Evolutionary conservation across 257 asterid genomes (phyloP), one percentile per base, ranked within the genome.

Genomic region (Eucommia ulmoides): DNA sequence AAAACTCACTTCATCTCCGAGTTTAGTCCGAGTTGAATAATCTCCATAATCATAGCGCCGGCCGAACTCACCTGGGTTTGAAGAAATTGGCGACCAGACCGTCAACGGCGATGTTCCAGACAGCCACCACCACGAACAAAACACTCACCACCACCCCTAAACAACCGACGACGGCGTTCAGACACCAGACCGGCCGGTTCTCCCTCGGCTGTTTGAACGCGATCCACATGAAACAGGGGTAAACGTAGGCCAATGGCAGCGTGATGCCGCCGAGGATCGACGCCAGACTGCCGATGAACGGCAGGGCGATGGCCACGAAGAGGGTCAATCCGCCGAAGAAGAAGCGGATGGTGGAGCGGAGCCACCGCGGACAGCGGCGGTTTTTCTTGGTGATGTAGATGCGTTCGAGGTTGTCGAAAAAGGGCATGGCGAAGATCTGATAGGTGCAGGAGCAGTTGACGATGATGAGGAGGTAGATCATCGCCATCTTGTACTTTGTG

Each of bases 201-300:
- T 42, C 54, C 7, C 15, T 46, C 12, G 89, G 81, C 22, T 74
- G 78, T 65, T 72, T 70, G 50, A 83, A 70, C 19, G 71, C 61
- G 25, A 76, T 45, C 89, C 89, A 83, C 87, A 80, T 87, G 60
- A 83, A 63, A 57, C 93, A 87, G 5, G 96, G 96, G 45, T 80
- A 83, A 1, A 60, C 73, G 20, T 78, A 42, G 3, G 83, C 72
- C 1, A 87, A 52, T 9, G 83, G 94, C 35, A 83, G 58, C 0
- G 73, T 70, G 6, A 80, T 24, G 1, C 80, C 77, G 1, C 94
- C 94, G 1, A 81, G 23, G 9, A 87, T 51, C 0, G 66, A 42
- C 0, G 73, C 89, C 49, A 87, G 29, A 15, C 68, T 65, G 22
- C 82, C 78, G 51, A 83, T 52, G 58, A 87, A 83, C 0, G 93